Percentiles rank a stretch among this genome's conserved stretches.
Evolutionary conservation across 768 basidiomycete species (phyloP).

Genomic region (Hysterangium stoloniferum): DNA sequence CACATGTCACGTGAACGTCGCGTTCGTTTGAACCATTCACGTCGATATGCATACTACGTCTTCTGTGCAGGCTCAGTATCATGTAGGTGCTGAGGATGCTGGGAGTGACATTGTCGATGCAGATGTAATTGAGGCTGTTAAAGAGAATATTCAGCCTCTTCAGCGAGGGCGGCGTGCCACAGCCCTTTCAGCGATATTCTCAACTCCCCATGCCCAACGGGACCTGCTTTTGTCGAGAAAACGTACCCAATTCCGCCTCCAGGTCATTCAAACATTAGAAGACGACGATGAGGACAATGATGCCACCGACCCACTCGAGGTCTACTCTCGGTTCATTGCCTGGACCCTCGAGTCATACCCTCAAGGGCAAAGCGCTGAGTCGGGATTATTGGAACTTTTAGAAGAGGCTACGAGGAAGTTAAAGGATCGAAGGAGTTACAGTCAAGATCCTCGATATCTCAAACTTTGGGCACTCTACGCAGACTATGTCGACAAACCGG

Average conservation of each 20-base stretch:
- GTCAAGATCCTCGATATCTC: slow-evolving; percentile 36
- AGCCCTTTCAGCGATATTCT: slow-evolving; percentile 61
- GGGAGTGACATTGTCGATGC: slow-evolving; percentile 54
- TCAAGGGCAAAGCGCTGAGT: slow-evolving; percentile 29
- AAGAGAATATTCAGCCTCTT: slow-evolving; percentile 82
- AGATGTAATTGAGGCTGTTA: slow-evolving; percentile 74
- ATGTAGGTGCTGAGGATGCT: not conserved
- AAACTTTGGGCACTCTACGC: slow-evolving; percentile 42
- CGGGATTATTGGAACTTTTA: slow-evolving; percentile 34
- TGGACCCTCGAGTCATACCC: slow-evolving; percentile 39
- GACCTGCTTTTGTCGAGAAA: slow-evolving; percentile 61
- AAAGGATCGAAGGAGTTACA: slow-evolving; percentile 31
- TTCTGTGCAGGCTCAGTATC: too few relatives aligned
- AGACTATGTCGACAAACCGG: slow-evolving; percentile 32
- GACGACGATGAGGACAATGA: slow-evolving; percentile 21
- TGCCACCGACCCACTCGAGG: slow-evolving; percentile 30
- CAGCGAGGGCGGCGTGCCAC: slow-evolving; percentile 74
- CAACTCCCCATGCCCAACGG: slow-evolving; percentile 71
- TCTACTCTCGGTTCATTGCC: slow-evolving; percentile 34
- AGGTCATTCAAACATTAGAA: slow-evolving; percentile 35
- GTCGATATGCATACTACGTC: too few relatives aligned
- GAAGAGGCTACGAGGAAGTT: slow-evolving; percentile 38
- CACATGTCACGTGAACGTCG: too few relatives aligned
- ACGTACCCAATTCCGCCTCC: slow-evolving; percentile 59
- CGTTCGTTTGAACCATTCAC: too few relatives aligned